phyloP scores from a whole-genome alignment of 2,329 filamentous ascomycete genomes.

The Diaporthe caulivora region DNA sequence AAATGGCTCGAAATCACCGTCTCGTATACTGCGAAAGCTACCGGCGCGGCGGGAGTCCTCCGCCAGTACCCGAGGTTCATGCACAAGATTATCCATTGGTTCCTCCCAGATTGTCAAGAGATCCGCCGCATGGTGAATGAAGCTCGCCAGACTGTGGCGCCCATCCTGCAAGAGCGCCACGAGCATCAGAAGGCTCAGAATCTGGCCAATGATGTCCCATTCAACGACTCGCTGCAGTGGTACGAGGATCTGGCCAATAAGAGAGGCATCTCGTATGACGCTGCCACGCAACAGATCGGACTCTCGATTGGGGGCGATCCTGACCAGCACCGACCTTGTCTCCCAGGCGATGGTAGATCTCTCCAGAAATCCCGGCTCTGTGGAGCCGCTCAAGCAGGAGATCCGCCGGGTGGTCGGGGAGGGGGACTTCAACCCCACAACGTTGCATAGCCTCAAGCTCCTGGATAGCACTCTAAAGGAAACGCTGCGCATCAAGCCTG shows the following conservation, averaged over 20 bases:
- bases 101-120: background rate
- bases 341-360: background rate
- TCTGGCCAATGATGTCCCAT: background rate
- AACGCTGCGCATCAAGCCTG: background rate
- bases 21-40: background rate
- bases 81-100: background rate
- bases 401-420: background rate
- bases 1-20: background rate
- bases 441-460: background rate
- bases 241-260: background rate
- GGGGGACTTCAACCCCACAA: background rate
- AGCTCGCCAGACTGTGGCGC: background rate
- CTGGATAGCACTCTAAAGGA: background rate
- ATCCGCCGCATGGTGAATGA: background rate
- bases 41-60: background rate
- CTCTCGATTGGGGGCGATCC: background rate
- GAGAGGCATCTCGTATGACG: background rate
- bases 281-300: background rate
- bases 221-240: constrained; percentile 1
- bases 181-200: background rate
- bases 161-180: background rate
- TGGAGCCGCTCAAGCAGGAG: background rate
- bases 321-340: background rate
- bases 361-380: background rate
- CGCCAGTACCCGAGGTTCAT: background rate